Evolutionary conservation across 768 basidiomycete genomes (phyloP).

Genomic region (Lactarius deliciosus): DNA sequence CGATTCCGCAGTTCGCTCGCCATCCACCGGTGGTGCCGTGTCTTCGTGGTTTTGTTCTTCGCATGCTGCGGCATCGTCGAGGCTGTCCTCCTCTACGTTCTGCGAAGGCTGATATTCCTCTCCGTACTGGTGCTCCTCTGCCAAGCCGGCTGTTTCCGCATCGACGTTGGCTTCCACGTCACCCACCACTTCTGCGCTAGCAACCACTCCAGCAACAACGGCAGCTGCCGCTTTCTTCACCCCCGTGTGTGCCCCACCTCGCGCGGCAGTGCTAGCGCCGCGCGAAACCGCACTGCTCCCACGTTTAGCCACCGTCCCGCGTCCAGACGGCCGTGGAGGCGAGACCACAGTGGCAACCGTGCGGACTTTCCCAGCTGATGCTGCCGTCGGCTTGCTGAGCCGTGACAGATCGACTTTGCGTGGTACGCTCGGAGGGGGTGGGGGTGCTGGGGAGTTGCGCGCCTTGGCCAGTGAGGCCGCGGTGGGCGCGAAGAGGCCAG

Average conservation of each 20-base stretch:
- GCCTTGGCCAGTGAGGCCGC: conserved; percentile 76
- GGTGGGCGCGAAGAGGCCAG: conserved; percentile 77
- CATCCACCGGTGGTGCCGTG: conserved; percentile 13
- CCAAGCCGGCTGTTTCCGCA: background rate
- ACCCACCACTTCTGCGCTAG: conserved; percentile 12
- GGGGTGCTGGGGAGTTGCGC: conserved; percentile 52
- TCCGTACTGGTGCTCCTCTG: conserved; percentile 9
- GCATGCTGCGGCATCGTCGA: conserved; percentile 16
- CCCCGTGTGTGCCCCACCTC: conserved; percentile 31
- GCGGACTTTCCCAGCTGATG: conserved; percentile 65
- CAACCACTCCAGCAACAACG: conserved; percentile 21
- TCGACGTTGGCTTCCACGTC: background rate
- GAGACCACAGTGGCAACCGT: conserved; percentile 30
- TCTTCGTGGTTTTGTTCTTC: conserved; percentile 28
- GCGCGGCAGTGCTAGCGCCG: conserved; percentile 32
- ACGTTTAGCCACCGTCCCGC: conserved; percentile 33
- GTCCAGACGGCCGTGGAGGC: conserved; percentile 32
- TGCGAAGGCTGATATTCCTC: conserved; percentile 32
- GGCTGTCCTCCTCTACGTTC: conserved; percentile 23
- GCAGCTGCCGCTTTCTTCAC: conserved; percentile 30
- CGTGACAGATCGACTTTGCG: conserved; percentile 55
- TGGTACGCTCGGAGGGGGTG: conserved; percentile 53
- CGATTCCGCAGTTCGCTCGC: conserved; percentile 12
- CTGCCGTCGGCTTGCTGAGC: conserved; percentile 80
- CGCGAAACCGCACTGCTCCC: conserved; percentile 22